Base-by-base conservation (phyloP, 768 basidiomycete species). In the Auriscalpium orientale region DNA sequence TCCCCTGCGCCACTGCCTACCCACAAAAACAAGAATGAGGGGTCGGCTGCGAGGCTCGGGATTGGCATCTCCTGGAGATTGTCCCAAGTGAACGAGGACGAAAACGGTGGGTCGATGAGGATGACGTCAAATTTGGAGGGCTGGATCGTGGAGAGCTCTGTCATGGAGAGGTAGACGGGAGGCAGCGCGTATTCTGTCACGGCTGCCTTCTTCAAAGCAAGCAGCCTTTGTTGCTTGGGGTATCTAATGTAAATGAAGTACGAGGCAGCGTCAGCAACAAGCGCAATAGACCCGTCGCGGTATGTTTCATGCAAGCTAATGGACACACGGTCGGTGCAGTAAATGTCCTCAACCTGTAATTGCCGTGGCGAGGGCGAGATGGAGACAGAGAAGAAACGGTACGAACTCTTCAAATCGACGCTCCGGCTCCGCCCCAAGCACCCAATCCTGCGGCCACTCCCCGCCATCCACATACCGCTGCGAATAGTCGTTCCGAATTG, bases 1-100 rank as follows among this genome's bases (percentile, higher is more conserved):
- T 91, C 91, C 3, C 87, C 85, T 7, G 89, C 88, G 2, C 93
- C 93, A 59, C 83, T 85, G 6, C 97, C 97, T 1, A 97, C 93
- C 95, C 95, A 98, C 54, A 99, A 75, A 68, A 95, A 94, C 12
- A 98, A 78, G 64, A 98, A 99, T 21, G 88, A 88, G 0, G 95
- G 95, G 63, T 95, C 95, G 0, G 91, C 87, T 0, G 92, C 89
- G 35, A 97, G 78, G 21, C 80, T 73, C 2, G 91, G 84, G 43
- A 98, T 76, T 0, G 93, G 92, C 0, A 98, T 74, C 33, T 86
- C 81, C 51, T 89, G 83, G 8, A 95, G 82, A 40, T 89, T 78
- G 40, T 87, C 84, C 91, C 91, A 98, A 5, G 86, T 80, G 65
- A 91, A 91, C 0, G 87, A 83, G 1, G 90, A 89, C 0, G 87